A percentile compares a stretch with the other conserved stretches of the same genome.
These are phyloP conservation scores for Pythium dissotocum DNA, from an alignment of 352 stramenopile species.

Conservation along the genomic window DNA sequence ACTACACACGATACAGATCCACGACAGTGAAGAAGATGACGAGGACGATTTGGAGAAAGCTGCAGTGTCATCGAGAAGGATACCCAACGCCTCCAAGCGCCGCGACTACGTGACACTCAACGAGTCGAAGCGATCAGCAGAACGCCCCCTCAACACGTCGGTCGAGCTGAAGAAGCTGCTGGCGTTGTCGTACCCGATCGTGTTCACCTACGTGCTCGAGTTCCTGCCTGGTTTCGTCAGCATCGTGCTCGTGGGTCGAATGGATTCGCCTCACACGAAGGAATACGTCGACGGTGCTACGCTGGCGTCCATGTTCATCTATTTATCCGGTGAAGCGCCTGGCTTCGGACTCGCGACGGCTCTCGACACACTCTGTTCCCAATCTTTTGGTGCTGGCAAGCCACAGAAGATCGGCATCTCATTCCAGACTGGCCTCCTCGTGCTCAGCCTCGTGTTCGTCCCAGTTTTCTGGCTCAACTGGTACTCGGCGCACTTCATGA, in stretches of 20 bases:
- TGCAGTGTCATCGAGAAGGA: neutral
- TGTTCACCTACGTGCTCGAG: constrained; percentile 75
- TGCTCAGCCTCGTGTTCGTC: constrained; percentile 57
- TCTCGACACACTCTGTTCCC: constrained; percentile 88
- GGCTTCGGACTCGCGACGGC: constrained; percentile 81
- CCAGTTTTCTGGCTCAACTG: constrained; percentile 75
- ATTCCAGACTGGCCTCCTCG: constrained; percentile 74
- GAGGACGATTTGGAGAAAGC: neutral
- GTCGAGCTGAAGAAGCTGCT: constrained; percentile 43
- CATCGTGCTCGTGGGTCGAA: constrained; percentile 65
- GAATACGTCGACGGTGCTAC: constrained; percentile 71
- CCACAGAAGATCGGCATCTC: constrained; percentile 81
- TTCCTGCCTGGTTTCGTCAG: constrained; percentile 68
- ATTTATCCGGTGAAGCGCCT: constrained; percentile 76
- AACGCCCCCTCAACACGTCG: neutral
- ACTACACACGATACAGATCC: neutral
- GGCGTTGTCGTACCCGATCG: constrained; percentile 56
- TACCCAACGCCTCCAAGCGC: neutral
- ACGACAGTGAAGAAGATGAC: constrained; percentile 1
- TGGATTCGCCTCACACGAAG: constrained; percentile 70
- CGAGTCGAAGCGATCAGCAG: neutral
- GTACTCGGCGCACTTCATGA: constrained; percentile 64
- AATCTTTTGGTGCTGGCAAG: constrained; percentile 78
- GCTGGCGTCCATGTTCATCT: constrained; percentile 79
- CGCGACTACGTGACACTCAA: constrained; percentile 9